Base-by-base conservation (phyloP, 768 basidiomycete genomes). In the Hypsizygus marmoreus region DNA sequence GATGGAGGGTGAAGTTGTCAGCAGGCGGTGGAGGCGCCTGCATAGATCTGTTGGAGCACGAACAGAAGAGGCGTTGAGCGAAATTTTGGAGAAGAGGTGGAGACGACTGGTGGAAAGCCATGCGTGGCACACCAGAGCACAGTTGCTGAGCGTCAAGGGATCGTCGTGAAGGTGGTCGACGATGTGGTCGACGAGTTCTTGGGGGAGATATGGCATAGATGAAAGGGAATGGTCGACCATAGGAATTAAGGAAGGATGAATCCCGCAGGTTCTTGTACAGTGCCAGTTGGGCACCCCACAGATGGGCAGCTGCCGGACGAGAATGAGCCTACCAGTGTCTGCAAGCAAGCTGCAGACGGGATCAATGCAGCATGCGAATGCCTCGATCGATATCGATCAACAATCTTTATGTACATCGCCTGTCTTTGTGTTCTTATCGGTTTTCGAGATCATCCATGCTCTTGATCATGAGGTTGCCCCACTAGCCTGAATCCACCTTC, bases 131-230 rank as follows among this genome's bases (percentile, higher is more conserved):
- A 74, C 70, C 38, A 64, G 62, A 3, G 73, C 61, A 46, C 74
- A 76, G 28, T 45, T 44, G 32, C 40, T 53, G 35, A 75, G 56
- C 14, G 66, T 50, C 30, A 40, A 3, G 14, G 49, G 50, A 44
- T 73, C 67, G 51, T 69, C 62, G 56, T 68, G 55, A 26, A 76
- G 61, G 49, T 74, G 63, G 62, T 75, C 75, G 57, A 77, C 62
- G 53, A 75, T 70, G 44, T 69, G 58, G 63, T 76, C 75, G n/a
- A 72, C 63, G 32, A 75, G 68, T 54, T 76, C 74, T 53, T 76
- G 74, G 1, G 74, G 74, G 8, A 75, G 65, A 25, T 45, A 54
- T 20, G 55, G 56, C 14, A 56, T 37, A 36, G 51, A 32, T 16
- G 38, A 45, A 16, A 36, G 33, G 34, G 38, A 22, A 41, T 45